Evolutionary conservation across 495 filamentous ascomycete species (phyloP), one percentile per base, ranked within the genome.

Genomic region (Podospora fimiseda): DNA sequence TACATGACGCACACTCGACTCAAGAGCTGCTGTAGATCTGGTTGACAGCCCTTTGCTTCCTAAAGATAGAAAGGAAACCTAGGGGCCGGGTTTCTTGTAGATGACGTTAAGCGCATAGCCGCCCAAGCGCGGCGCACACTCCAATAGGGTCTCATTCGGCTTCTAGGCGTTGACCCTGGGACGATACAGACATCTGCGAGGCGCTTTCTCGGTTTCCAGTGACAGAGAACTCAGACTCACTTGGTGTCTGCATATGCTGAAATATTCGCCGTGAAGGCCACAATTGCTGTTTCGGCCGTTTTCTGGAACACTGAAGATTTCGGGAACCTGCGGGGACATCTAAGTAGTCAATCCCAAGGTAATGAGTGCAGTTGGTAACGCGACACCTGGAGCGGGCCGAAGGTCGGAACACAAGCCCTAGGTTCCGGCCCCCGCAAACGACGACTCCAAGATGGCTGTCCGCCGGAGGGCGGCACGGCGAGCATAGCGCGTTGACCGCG

Each of bases 341-440:
- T n/a, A n/a, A n/a, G n/a, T 33, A 11, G 27, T 33, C 11, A 33
- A 33, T 33, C 6, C 5, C 11, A 33, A 11, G 6, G 27, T 11
- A 33, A 33, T 5, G 27, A 5, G 6, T 33, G 27, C 6, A 33
- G 27, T 11, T n/a, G n/a, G n/a, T n/a, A n/a, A n/a, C n/a, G n/a
- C n/a, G n/a, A n/a, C 16, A 43, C 4, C 19, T 45, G 8, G 39
- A 21, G 30, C 46, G 24, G 46, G 46, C 46, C 46, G 46, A 49
- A 50, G 9, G 37, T 14, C 52, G 45, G 45, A 55, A 49, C 37
- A 15, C 52, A 38, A 18, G 24, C 16, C 52, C 37, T 48, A 3
- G 36, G 19, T 16, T 48, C 52, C 45, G 52, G 38, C 38, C 30
- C 24, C 42, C 15, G 27, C 39, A 9, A 6, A 5, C 24, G 19